Evolutionary conservation across 78 protist species (phyloP).

Genomic region (Chrysochromulina parva): DNA sequence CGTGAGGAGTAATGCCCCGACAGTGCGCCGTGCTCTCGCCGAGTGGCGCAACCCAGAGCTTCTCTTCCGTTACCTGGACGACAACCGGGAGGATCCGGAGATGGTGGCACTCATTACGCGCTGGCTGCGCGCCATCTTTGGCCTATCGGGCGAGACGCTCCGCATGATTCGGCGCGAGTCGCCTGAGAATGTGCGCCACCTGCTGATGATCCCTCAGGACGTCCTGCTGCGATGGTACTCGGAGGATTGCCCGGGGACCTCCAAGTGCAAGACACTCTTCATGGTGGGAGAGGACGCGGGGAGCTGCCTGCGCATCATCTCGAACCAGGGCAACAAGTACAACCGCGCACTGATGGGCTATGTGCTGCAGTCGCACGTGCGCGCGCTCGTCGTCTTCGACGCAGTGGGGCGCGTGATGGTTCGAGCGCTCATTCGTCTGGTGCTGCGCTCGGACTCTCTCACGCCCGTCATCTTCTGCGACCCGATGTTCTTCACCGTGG

Average conservation of each 20-base stretch:
- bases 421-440: background rate
- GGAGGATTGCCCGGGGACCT: background rate
- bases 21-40: background rate
- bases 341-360: slow-evolving; percentile 21
- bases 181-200: background rate
- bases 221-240: background rate
- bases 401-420: background rate
- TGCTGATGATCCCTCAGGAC: background rate
- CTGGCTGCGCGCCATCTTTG: slow-evolving; percentile 28
- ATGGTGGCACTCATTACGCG: background rate
- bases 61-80: slow-evolving; percentile 13
- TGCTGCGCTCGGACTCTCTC: slow-evolving; percentile 14
- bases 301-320: background rate
- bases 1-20: background rate
- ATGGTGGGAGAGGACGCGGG: slow-evolving; percentile 33
- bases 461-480: background rate
- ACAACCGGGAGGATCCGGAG: background rate
- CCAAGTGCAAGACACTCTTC: background rate
- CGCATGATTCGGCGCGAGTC: background rate
- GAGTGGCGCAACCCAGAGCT: slow-evolving; percentile 33
- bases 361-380: slow-evolving; percentile 8
- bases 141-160: background rate
- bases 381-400: background rate
- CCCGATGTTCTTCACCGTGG: background rate
- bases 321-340: background rate